Percentiles rank a stretch among this genome's conserved stretches.
Evolutionary conservation across 1,284 basidiomycete species (phyloP).

Genomic region (Stygiomarasmius scandens): DNA sequence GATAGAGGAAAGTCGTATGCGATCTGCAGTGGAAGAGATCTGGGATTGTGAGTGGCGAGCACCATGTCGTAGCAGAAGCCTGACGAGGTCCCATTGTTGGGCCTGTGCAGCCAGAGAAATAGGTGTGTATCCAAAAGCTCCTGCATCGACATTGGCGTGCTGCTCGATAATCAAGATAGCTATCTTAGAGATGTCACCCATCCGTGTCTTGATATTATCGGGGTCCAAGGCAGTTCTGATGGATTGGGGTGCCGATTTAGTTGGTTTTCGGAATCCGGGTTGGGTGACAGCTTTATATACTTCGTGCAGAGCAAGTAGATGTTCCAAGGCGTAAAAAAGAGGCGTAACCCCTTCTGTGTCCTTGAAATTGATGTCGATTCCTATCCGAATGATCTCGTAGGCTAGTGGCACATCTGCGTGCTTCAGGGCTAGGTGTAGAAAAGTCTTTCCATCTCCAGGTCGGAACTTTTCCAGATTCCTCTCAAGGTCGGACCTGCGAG

Average conservation of each 20-base stretch:
- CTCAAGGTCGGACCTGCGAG: neutral
- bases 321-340: neutral
- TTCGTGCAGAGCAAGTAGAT: neutral
- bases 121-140: constrained; percentile 8
- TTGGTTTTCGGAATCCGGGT: neutral
- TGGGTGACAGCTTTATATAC: neutral
- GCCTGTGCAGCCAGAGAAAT: neutral
- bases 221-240: neutral
- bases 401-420: neutral
- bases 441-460: neutral
- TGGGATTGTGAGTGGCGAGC: constrained; percentile 1
- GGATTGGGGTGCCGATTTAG: neutral
- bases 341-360: constrained; percentile 1
- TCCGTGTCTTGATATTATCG: neutral
- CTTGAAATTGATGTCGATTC: neutral
- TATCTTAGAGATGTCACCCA: constrained; percentile 4
- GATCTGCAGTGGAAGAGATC: neutral
- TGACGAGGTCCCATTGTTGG: constrained; percentile 10
- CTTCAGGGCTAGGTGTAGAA: neutral
- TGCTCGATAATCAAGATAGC: constrained; percentile 16
- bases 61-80: constrained; percentile 7
- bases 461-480: neutral
- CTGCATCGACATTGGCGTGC: constrained; percentile 13
- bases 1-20: neutral
- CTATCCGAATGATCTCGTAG: constrained; percentile 3